Percentiles rank a stretch among this genome's conserved stretches.
Evolutionary conservation across 306 rosid species (phyloP).

Genomic region (Vicia sativa): DNA sequence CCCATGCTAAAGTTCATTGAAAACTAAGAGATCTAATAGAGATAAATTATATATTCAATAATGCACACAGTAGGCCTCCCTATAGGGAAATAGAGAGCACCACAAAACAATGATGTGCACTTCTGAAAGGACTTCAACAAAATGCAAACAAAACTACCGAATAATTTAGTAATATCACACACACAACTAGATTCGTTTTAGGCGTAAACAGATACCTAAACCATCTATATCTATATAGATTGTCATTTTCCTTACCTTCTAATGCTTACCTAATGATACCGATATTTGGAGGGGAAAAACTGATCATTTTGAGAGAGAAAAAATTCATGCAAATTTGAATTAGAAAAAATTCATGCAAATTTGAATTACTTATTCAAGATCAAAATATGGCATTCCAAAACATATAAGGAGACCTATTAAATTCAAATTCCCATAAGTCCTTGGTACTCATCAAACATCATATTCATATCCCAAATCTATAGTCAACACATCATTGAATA

Average conservation of each 20-base stretch:
- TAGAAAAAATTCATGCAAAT: too few relatives aligned
- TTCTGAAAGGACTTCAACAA: conserved; percentile 4
- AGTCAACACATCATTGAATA: too few relatives aligned
- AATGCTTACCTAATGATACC: too few relatives aligned
- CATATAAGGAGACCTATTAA: too few relatives aligned
- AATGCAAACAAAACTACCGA: conserved; percentile 25
- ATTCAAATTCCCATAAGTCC: too few relatives aligned
- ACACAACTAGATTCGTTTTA: conserved; percentile 13
- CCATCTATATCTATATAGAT: background rate
- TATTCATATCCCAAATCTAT: too few relatives aligned
- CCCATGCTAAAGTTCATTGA: background rate
- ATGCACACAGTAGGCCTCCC: conserved; percentile 33
- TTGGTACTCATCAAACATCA: too few relatives aligned
- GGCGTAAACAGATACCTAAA: conserved; percentile 18
- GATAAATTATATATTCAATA: conserved; percentile 21
- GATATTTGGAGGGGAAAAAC: too few relatives aligned
- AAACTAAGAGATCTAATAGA: background rate
- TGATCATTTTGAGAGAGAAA: too few relatives aligned
- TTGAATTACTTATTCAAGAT: too few relatives aligned
- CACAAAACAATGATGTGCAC: background rate
- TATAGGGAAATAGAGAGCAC: background rate
- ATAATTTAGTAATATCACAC: background rate
- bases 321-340: too few relatives aligned
- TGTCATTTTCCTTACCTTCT: conserved; percentile 23
- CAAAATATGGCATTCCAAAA: too few relatives aligned